Evolutionary conservation across 108 stramenopile species (phyloP).

Genomic region (Discostella pseudostelligera): DNA sequence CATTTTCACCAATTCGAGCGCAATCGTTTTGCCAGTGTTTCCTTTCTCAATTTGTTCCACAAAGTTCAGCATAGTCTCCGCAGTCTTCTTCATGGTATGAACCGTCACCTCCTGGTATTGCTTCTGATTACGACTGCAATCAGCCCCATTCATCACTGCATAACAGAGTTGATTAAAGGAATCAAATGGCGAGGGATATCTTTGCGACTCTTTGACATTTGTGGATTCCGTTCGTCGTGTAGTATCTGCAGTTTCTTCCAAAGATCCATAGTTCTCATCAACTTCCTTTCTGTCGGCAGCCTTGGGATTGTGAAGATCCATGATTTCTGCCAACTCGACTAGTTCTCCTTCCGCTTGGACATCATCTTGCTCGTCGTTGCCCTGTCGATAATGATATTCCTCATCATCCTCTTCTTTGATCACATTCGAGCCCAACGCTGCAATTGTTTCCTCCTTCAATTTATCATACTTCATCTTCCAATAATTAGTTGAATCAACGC

Average conservation of each 20-base stretch:
- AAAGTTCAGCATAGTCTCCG: conserved; percentile 8
- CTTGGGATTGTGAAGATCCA: not conserved
- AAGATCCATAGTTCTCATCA: not conserved
- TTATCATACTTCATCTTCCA: conserved; percentile 42
- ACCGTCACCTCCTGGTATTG: conserved; percentile 1
- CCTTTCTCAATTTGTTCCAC: not conserved
- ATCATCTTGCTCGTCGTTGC: not conserved
- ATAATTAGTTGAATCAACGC: conserved; percentile 12
- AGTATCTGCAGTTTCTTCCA: not conserved
- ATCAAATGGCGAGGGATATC: not conserved
- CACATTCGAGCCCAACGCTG: not conserved
- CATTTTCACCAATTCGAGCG: not conserved
- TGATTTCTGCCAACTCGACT: not conserved
- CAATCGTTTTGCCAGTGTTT: not conserved
- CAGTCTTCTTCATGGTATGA: conserved; percentile 10
- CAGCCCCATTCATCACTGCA: not conserved
- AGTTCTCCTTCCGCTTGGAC: not conserved
- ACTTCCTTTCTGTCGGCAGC: not conserved
- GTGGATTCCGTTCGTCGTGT: not conserved
- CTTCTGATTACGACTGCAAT: not conserved
- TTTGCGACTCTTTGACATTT: no score
- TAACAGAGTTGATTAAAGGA: not conserved
- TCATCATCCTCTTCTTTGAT: conserved; percentile 12
- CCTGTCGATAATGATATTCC: not conserved
- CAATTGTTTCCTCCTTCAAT: conserved; percentile 23